Base-by-base conservation (phyloP, 2,329 filamentous ascomycete species). In the Orbilia javanica region DNA sequence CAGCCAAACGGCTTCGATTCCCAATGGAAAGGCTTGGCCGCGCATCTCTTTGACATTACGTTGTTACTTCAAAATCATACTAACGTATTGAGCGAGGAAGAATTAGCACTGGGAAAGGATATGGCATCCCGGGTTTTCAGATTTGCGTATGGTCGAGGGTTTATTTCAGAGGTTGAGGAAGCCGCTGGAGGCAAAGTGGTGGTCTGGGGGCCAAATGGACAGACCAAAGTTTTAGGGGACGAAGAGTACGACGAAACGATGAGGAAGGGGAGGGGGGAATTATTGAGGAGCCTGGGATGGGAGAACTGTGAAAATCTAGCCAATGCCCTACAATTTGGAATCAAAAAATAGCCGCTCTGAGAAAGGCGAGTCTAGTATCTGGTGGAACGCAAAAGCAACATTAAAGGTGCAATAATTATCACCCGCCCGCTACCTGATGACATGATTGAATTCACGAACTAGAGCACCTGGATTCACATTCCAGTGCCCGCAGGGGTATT, bases 41-140 rank as follows among this genome's bases (percentile, higher is more conserved):
- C 72, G 2, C 72, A 77, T 44, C 57, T 77, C n/a, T 77, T 70
- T 18, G 72, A 77, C 18, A 77, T 77, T 44, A 77, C 72, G 3
- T 27, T 77, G n/a, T 36, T 77, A 11, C 60, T 70, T 13, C 72
- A 77, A 39, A 76, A 76, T 22, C 65, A 76, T 52, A 62, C 36
- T 3, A 25, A 70, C 22, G 6, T 70, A 13, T 15, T 76, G 15
- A 42, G 10, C 10, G 11, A 39, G 2, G 65, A 70, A 22, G 72
- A 70, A 50, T 22, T 76, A n/a, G 13, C 1, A 44, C 20, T 76
- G 20, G 65, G 55, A 15, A 48, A 76, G 15, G 72, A 69, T 3
- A 76, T 76, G 72, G 65, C 65, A 5, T 10, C 25, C 15, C 48
- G 72, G 20, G 48, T 76, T 50, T 18, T 75, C 1, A 25, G 27